Conservation (phyloP, 768 basidiomycete species). For the Phylloporus sp. region DNA sequence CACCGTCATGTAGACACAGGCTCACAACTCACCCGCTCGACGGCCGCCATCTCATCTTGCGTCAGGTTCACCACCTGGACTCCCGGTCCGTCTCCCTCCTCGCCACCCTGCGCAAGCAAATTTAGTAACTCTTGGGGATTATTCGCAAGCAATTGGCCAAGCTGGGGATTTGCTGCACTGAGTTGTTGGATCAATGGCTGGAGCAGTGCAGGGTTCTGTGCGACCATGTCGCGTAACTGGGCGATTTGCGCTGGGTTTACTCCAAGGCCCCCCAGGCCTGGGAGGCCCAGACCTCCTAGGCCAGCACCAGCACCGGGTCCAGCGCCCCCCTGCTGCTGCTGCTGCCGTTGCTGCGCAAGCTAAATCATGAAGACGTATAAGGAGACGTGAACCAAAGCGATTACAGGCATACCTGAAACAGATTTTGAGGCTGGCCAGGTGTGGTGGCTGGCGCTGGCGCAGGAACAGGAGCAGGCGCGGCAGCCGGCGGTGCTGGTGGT, state of each 20-base stretch:
- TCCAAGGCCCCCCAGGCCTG: constrained; percentile 53
- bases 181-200: constrained; percentile 86
- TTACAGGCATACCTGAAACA: constrained; percentile 67
- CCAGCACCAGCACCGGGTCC: constrained; percentile 26
- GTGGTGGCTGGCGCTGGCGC: constrained; percentile 36
- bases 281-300: constrained; percentile 14
- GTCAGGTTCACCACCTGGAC: constrained; percentile 59
- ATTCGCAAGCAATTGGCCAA: constrained; percentile 62
- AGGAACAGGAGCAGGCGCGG: constrained; percentile 36
- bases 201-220: constrained; percentile 72
- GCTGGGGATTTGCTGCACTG: constrained; percentile 63
- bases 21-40: constrained; percentile 67
- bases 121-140: constrained; percentile 71
- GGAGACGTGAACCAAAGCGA: neutral
- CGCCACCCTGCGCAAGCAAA: constrained; percentile 51
- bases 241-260: constrained; percentile 64
- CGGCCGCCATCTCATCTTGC: constrained; percentile 82
- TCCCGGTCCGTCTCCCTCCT: constrained; percentile 38
- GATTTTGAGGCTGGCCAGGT: constrained; percentile 64
- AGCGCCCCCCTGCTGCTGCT: constrained; percentile 26
- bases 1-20: neutral
- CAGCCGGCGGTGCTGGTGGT: constrained; percentile 34
- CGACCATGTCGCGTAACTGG: constrained; percentile 69
- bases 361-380: constrained; percentile 25
- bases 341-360: constrained; percentile 67